Evolutionary conservation across 2,329 filamentous ascomycete genomes (phyloP), one percentile per base, ranked within the genome.

Genomic region (Talaromyces atroroseus): DNA sequence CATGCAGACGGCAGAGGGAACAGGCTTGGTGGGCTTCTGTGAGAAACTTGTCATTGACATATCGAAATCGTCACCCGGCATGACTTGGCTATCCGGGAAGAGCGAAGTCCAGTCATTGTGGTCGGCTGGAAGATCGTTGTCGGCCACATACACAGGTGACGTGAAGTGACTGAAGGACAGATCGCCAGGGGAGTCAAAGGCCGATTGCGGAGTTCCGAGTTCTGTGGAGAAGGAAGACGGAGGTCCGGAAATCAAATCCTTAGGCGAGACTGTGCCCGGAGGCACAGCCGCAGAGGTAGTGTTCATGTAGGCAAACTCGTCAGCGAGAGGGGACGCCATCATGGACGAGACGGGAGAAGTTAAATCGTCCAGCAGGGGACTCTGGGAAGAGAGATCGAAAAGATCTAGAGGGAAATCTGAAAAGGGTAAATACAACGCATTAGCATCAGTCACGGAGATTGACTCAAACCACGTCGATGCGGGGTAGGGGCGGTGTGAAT

Each of bases 211-310:
- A 59, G 91, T 94, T 57, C 90, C 95, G 72, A 96, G 69, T 61
- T 90, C 85, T 36, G 91, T 95, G 68, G 94, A 84, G 34, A 89
- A 85, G 48, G 86, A 81, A 2, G 91, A 95, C 67, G 89, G 89
- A 29, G 91, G 91, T 38, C 90, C 84, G 60, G 90, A 95, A 66
- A 87, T 76, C 62, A 95, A 79, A 66, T 96, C 90, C 72, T 89
- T 86, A 20, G 91, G 91, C 60, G 91, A 96, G 60, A 96, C 82
- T 44, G 91, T 96, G 65, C 81, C 82, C 24, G 62, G 49, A 29
- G 65, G 68, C 58, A 70, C 71, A 54, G 57, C 59, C 38, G 65
- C 65, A 59, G 66, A 63, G 48, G 74, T 68, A 12, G 18, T 42
- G n/a, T 51, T 26, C 66, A 79, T 79, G 69, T 65, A 42, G 58